Base-by-base conservation (phyloP, 2,329 filamentous ascomycete genomes). In the Alternaria solani region DNA sequence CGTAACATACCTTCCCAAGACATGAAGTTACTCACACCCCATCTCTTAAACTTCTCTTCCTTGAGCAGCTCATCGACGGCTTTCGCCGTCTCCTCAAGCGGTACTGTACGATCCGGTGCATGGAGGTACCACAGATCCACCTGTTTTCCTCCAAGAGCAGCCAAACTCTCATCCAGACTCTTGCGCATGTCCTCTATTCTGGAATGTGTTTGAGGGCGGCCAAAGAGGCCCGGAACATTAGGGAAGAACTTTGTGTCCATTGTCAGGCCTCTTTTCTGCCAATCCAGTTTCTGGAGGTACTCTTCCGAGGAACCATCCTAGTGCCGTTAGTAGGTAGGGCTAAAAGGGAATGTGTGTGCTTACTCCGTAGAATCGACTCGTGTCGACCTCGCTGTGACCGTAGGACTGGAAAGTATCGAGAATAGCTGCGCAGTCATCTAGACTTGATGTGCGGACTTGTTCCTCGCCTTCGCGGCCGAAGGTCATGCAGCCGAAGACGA, bases 91-190 rank as follows among this genome's bases (percentile, higher is more conserved):
- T 81, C 79, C 51, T 81, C 80, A 51, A 80, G 78, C 0, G 82
- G 79, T 0, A 72, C 78, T 1, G 58, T 78, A 4, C 79, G 70
- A 63, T 85, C 82, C 55, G 82, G 82, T 0, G 69, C 78, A 60
- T 85, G 82, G 5, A 84, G 73, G 56, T 85, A 85, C 68, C 73
- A 83, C 55, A 82, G 71, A 44, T 84, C 75, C 6, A 84, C 51
- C 1, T 49, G 62, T 11, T 65, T 57, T 0, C 76, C 71, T 34
- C 78, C 69, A 14, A 85, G 72, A 1, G 79, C 80, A 39, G 72
- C 60, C 28, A 84, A 62, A 23, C 78, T 80, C 9, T 75, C 69
- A 32, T 67, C 57, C 5, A 84, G 58, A 4, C 71, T 77, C 5
- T 72, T 60, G 44, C 44, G 18, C 44, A 48, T 48, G 16, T 48